phyloP scores from a whole-genome alignment of 2,329 filamentous ascomycete genomes.

The Aschersonia sp. region DNA sequence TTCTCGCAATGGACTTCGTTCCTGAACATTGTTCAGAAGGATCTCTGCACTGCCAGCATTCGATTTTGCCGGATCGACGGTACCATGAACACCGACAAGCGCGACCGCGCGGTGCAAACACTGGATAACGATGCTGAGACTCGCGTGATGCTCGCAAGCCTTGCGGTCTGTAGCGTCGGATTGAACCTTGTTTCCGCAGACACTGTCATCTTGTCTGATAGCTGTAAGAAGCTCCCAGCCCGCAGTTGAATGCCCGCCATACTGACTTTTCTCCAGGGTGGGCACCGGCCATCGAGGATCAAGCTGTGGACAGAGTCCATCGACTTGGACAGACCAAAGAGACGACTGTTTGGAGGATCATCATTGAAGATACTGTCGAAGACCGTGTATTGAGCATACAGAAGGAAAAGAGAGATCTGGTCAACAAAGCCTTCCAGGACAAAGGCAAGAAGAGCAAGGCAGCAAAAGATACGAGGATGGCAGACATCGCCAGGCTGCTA shows the following conservation, averaged over 20 bases:
- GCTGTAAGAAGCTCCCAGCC: constrained; percentile 31
- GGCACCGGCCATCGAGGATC: constrained; percentile 85
- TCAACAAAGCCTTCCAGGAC: constrained; percentile 68
- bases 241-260: not conserved
- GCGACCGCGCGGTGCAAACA: constrained; percentile 57
- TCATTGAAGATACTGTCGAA: constrained; percentile 71
- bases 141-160: constrained; percentile 66
- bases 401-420: constrained; percentile 62
- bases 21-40: constrained; percentile 54
- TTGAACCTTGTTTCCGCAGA: constrained; percentile 78
- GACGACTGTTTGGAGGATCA: constrained; percentile 66
- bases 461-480: constrained; percentile 42
- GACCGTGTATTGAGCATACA: constrained; percentile 70
- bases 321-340: constrained; percentile 68
- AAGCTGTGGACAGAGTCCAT: constrained; percentile 80
- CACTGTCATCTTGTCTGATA: constrained; percentile 71
- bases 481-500: constrained; percentile 36
- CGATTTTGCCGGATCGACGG: constrained; percentile 66
- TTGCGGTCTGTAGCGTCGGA: constrained; percentile 73
- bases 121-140: constrained; percentile 54
- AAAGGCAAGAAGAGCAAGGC: constrained; percentile 35
- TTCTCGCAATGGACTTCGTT: constrained; percentile 72
- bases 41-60: constrained; percentile 46
- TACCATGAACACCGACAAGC: constrained; percentile 53
- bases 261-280: constrained; percentile 41